Base-by-base conservation (phyloP, 148 eudicot species). In the Chenopodium suecicum region DNA sequence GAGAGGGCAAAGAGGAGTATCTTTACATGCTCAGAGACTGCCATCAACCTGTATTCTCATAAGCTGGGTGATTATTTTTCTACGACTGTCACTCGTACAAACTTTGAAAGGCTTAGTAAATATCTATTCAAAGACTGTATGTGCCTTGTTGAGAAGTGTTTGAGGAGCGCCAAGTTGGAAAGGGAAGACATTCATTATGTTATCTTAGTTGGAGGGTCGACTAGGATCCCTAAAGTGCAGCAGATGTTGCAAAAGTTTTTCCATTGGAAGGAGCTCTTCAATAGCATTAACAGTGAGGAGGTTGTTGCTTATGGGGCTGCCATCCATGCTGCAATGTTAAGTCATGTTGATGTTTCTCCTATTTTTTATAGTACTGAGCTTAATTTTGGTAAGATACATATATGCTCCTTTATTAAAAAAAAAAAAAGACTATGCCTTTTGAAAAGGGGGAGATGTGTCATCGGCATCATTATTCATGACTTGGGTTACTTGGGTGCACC, bases 301-400 rank as follows among this genome's bases (percentile, higher is more conserved):
- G 83, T 54, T 22, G 81, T 84, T 64, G 84, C 86, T 9, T 81
- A 77, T 77, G 86, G 83, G 11, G 86, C 86, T 48, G 84, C 81
- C n/a, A n/a, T 67, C 0, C 71, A 76, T 48, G 86, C 84, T 56
- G 82, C 79, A 17, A 58, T 71, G 48, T 78, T 85, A 37, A 73
- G 74, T 64, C 70, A 29, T 56, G 60, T 46, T 22, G 80, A 77
- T 77, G 64, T 70, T 58, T 14, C 80, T 60, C 80, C 84, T 17
- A 16, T 75, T 54, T 75, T 44, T 44, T 47, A 70, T 81, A 3
- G 78, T 37, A 14, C 76, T 17, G 74, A 76, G 31, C 46, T 69
- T 9, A 17, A n/a, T 4, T 2, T 41, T 4, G 80, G 84, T 46
- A 71, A 76, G 25, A 3, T 76, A 37, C 20, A 20, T 1, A 32